Evolutionary conservation across 768 basidiomycete species (phyloP), one percentile per base, ranked within the genome.

Genomic region (Rhizopogon rudus): DNA sequence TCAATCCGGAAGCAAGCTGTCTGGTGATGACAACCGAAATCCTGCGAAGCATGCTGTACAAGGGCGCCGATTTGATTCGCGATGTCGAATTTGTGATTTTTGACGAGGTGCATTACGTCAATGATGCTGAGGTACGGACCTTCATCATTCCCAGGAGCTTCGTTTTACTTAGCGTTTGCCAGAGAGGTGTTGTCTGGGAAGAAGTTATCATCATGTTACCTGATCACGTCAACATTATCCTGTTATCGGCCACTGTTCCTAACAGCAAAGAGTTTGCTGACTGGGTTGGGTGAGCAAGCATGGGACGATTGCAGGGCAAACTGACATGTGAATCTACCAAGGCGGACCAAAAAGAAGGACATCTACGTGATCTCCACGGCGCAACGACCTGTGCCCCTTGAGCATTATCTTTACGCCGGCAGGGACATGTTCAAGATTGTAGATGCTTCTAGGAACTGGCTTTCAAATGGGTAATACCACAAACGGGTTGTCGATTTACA

Each of bases 201-300:
- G 96, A 99, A 73, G 96, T 99, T 28, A 99, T 99, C 61, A 99
- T 99, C 69, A 98, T 99, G 94, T 78, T 99, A 12, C 97, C 97
- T 0, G 97, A 98, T 61, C 96, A 99, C 71, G 90, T 98, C 68
- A 96, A 90, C 70, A 98, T 99, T 65, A 98, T 99, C 53, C 76
- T 99, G 42, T 77, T 99, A 14, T 98, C 95, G 3, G 97, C 97
- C 8, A 99, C 97, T 2, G 96, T 99, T 0, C 95, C 97, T 7
- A 99, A 99, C 65, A 93, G 95, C 12, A 92, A 88, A 66, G 97
- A 98, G 66, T 99, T 99, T 65, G 97, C 97, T 4, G 94, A 94
- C 61, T 99, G 97, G 97, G 96, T 98, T 56, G 97, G 97, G 96
- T 98, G 67, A 66, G 87, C 67, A 46, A 22, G 28, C 13, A 25